phyloP scores from a whole-genome alignment of 164 flowering plant species.

The Paratinospora sagittata region DNA sequence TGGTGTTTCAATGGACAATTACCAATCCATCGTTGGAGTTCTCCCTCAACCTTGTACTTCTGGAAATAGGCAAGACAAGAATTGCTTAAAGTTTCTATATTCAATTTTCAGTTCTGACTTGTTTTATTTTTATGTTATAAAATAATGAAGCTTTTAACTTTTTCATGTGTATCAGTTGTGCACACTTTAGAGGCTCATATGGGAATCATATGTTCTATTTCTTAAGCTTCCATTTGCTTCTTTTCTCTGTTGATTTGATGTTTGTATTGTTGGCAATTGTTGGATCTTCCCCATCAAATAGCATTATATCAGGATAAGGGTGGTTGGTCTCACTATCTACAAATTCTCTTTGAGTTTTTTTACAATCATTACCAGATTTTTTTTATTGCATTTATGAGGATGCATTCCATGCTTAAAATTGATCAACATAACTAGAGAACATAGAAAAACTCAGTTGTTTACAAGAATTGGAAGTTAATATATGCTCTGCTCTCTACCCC shows the following conservation, averaged over 20 bases:
- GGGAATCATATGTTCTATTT: neutral
- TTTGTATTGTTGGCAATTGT: neutral
- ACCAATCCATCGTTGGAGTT: conserved; percentile 78
- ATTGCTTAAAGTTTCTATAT: conserved; percentile 10
- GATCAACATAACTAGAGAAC: neutral
- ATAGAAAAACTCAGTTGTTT: neutral
- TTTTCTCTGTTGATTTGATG: neutral
- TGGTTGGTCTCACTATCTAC: neutral
- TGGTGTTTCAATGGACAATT: too few species aligned
- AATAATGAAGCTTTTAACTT: neutral
- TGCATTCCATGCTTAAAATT: too few species aligned
- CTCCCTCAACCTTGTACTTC: conserved; percentile 72
- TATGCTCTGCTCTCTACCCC: too few species aligned
- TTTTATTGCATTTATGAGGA: too few species aligned
- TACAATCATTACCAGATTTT: too few species aligned
- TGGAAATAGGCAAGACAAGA: conserved; percentile 60
- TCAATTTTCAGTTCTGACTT: conserved; percentile 1
- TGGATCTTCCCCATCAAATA: neutral
- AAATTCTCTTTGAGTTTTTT: neutral
- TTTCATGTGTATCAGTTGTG: neutral
- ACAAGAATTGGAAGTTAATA: too few species aligned
- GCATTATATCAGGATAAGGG: neutral
- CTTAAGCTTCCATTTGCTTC: neutral
- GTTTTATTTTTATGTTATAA: neutral
- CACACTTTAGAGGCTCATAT: neutral